Evolutionary conservation across 257 asterid genomes (phyloP).

Genomic region (Salvia splendens): DNA sequence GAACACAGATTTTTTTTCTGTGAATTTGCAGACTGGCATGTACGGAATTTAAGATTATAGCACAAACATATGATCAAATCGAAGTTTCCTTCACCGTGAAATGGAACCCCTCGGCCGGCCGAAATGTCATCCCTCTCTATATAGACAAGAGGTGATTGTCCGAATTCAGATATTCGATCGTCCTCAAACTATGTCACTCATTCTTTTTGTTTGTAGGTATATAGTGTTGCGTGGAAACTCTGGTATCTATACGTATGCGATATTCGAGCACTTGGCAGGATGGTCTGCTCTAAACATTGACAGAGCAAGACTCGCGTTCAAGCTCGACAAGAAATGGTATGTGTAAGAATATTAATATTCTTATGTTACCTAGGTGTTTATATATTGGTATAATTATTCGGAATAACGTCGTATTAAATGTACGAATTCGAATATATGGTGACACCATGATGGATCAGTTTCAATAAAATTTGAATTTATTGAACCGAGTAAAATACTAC

Average conservation of each 20-base stretch:
- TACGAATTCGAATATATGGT: too few species aligned
- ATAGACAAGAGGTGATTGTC: constrained; percentile 53
- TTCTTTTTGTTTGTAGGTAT: constrained; percentile 29
- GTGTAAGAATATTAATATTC: too few species aligned
- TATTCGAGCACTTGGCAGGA: constrained; percentile 64
- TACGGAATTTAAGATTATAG: constrained; percentile 42
- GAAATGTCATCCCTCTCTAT: constrained; percentile 42
- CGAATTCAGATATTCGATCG: background rate
- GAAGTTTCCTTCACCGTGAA: constrained; percentile 65
- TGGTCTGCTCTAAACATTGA: constrained; percentile 69
- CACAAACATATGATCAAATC: constrained; percentile 42
- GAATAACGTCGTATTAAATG: too few species aligned
- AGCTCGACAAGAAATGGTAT: constrained; percentile 45
- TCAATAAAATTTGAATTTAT: too few species aligned
- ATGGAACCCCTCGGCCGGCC: constrained; percentile 39
- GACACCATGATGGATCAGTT: too few species aligned
- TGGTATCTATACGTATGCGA: constrained; percentile 73
- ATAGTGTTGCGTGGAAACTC: constrained; percentile 61
- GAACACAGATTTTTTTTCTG: too few species aligned
- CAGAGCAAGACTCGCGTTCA: constrained; percentile 70
- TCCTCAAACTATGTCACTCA: background rate
- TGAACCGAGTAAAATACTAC: too few species aligned
- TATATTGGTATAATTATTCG: too few species aligned
- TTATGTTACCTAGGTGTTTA: too few species aligned
- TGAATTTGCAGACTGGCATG: constrained; percentile 35